phyloP scores from a whole-genome alignment of 495 filamentous ascomycete genomes.

The Penicillium angulare region DNA sequence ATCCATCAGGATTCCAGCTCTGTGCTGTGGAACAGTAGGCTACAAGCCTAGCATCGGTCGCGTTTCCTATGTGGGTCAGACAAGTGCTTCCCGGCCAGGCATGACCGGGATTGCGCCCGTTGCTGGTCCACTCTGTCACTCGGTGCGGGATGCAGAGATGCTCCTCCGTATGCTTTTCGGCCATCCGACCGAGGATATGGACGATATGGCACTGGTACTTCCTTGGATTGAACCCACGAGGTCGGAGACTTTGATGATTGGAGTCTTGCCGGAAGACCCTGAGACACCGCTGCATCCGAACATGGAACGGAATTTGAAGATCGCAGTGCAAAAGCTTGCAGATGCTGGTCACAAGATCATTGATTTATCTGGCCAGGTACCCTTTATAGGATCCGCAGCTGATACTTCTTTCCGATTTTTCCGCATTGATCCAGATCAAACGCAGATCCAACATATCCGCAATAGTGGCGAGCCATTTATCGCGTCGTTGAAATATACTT shows the following conservation, averaged over 20 bases:
- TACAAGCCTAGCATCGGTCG: conserved; percentile 33
- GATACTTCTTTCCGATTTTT: conserved; percentile 19
- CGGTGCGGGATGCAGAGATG: conserved; percentile 52
- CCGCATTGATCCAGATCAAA: conserved; percentile 18
- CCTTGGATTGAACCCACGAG: conserved; percentile 6
- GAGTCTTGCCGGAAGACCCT: conserved; percentile 12
- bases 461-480: conserved; percentile 20
- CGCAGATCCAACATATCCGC: conserved; percentile 17
- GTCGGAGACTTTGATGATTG: conserved; percentile 4
- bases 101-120: conserved; percentile 12
- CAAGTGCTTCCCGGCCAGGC: conserved; percentile 29
- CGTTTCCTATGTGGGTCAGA: conserved; percentile 32
- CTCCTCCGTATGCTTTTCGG: conserved; percentile 30
- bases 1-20: conserved; percentile 50
- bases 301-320: conserved; percentile 11
- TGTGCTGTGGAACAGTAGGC: conserved; percentile 35
- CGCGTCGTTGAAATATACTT: neutral
- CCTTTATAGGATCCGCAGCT: conserved; percentile 9
- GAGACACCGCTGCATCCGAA: conserved; percentile 22
- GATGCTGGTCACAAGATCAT: conserved; percentile 17
- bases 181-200: neutral
- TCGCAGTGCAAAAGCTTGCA: neutral
- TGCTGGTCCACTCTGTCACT: conserved; percentile 55
- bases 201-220: neutral
- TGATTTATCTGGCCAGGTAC: conserved; percentile 1